Base-by-base conservation (phyloP, 805 yeast genomes). In the Scheffersomyces ergatensis region DNA sequence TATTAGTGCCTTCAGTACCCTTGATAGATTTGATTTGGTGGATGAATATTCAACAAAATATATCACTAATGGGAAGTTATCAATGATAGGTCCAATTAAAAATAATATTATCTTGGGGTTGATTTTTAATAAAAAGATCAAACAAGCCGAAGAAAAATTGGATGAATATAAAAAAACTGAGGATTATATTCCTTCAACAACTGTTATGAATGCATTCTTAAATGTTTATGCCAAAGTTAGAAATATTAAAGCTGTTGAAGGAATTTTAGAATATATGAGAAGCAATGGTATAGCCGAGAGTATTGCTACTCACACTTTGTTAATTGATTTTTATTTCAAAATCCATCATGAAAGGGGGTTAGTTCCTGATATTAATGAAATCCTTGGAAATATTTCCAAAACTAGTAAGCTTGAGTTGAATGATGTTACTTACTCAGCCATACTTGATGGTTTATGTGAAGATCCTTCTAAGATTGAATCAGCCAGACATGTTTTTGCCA, bases 241-340 rank as follows among this genome's bases (percentile, higher is more conserved):
- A 31, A 67, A 78, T 44, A 69, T 64, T 23, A 66, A 67, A 35
- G 83, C 83, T 3, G 64, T 66, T n/a, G 67, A 65, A n/a, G 64
- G 77, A 12, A 58, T 83, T 32, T 63, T 66, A 20, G 44, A 70
- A 25, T 63, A 65, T 43, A 74, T 82, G 78, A 55, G 53, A 30
- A 56, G 55, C 24, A 43, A 63, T 19, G 55, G 62, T 3, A 57
- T 82, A 18, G 51, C 66, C 27, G 83, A 84, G 20, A 86, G 81
- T 54, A 67, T 79, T 34, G 79, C 79, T 14, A 82, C 90, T 2
- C 78, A 78, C 59, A 75, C 89, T 3, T 72, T 76, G 26, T 61
- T 82, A 18, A 68, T 83, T 39, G 81, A 82, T 50, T 59, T 72
- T 38, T 66, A 73, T 47, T 68, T 82, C 62, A 78, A 77, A 53